These are phyloP conservation scores for Adansonia madagascariensis DNA, from an alignment of 441 rosid genomes.

Conservation along the genomic window DNA sequence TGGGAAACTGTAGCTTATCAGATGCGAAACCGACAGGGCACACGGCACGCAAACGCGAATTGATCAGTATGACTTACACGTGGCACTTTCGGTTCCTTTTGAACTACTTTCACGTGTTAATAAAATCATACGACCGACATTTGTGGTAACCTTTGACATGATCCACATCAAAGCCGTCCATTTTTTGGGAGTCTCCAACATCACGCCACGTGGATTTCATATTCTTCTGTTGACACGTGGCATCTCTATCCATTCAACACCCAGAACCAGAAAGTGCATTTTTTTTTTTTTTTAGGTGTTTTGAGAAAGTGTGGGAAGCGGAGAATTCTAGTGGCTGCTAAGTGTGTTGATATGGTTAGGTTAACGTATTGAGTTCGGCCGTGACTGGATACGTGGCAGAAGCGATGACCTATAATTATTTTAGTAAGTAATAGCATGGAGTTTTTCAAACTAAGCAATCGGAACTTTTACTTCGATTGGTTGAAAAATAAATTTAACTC, in stretches of 20 bases:
- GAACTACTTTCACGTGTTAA: conserved; percentile 10
- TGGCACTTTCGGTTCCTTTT: conserved; percentile 8
- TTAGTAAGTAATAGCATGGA: no score
- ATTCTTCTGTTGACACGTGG: conserved; percentile 29
- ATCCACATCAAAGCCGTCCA: conserved; percentile 34
- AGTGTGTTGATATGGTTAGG: conserved; percentile 11
- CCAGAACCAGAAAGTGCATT: neutral
- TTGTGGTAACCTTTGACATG: conserved; percentile 19
- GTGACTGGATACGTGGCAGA: neutral
- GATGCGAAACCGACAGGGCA: conserved; percentile 39
- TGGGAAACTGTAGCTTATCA: conserved; percentile 29
- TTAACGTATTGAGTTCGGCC: neutral
- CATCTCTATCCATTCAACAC: neutral
- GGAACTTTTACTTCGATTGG: neutral
- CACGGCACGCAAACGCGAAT: conserved; percentile 44
- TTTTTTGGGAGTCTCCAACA: conserved; percentile 7
- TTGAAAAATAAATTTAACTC: no score
- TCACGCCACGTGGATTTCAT: conserved; percentile 34
- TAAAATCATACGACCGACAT: conserved; percentile 33
- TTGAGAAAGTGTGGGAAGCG: neutral
- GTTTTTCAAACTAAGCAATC: neutral
- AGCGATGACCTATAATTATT: neutral
- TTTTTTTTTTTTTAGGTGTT: no score
- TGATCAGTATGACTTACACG: conserved; percentile 28
- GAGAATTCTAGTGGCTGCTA: conserved; percentile 4